phyloP scores from a whole-genome alignment of 768 basidiomycete genomes.

The Agaricus subrufescens region DNA sequence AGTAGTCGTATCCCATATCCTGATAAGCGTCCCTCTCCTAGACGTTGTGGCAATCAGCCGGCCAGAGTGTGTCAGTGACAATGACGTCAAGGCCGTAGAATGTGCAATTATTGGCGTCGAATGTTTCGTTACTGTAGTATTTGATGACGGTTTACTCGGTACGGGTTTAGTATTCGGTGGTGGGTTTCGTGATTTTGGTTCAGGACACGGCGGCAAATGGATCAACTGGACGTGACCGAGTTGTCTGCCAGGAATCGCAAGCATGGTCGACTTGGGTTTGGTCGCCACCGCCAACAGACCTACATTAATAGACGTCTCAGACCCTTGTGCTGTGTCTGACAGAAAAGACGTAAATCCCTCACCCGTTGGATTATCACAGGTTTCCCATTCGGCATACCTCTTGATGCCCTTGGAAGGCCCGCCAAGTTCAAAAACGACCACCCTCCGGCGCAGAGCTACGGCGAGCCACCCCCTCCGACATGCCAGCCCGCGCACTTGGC shows the following conservation, averaged over 20 bases:
- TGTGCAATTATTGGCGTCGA: constrained; percentile 84
- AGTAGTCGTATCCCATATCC: constrained; percentile 77
- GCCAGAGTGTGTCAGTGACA: constrained; percentile 76
- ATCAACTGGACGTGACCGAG: constrained; percentile 85
- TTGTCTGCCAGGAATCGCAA: constrained; percentile 82
- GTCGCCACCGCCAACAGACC: constrained; percentile 82
- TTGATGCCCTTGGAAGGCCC: constrained; percentile 38
- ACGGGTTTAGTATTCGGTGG: constrained; percentile 36
- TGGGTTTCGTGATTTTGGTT: constrained; percentile 52
- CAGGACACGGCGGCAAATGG: constrained; percentile 75
- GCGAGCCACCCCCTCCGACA: constrained; percentile 83
- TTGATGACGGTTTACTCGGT: constrained; percentile 30
- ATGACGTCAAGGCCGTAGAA: constrained; percentile 68
- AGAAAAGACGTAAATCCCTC: constrained; percentile 17
- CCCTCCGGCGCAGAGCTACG: constrained; percentile 73
- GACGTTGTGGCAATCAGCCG: constrained; percentile 81
- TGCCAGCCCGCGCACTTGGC: constrained; percentile 73
- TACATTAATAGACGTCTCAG: constrained; percentile 14
- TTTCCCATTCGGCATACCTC: constrained; percentile 78
- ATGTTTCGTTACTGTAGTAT: constrained; percentile 33
- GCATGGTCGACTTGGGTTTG: constrained; percentile 70
- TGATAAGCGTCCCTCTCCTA: constrained; percentile 75
- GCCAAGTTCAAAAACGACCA: constrained; percentile 72
- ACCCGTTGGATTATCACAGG: constrained; percentile 84
- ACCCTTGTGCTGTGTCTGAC: constrained; percentile 12